Evolutionary conservation across 192 early-diverging fungal species (phyloP).

Genomic region (Chytriomyces sp.): DNA sequence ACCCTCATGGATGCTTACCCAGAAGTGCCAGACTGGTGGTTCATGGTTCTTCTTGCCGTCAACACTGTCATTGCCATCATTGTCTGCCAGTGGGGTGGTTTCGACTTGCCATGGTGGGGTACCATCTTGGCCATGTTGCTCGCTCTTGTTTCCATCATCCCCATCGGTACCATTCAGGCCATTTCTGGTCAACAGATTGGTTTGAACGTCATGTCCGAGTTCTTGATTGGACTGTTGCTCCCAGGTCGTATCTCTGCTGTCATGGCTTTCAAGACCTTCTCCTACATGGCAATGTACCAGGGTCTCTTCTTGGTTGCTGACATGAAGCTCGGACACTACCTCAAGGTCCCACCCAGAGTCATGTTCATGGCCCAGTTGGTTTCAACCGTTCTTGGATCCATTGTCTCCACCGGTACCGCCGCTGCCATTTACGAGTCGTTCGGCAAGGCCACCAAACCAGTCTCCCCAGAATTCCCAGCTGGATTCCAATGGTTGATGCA

Average conservation of each 20-base stretch:
- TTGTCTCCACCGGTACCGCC: slow-evolving; percentile 39
- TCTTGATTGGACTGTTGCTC: too few species aligned
- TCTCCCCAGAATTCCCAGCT: slow-evolving; percentile 19
- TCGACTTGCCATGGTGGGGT: slow-evolving; percentile 27
- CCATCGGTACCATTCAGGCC: too few species aligned
- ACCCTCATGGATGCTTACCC: slow-evolving; percentile 72
- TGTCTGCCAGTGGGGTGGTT: slow-evolving; percentile 45
- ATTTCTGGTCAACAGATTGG: too few species aligned
- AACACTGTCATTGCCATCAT: too few species aligned
- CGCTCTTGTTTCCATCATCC: too few species aligned
- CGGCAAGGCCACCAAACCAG: background rate
- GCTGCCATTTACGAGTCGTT: background rate
- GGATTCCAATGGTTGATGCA: background rate
- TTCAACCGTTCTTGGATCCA: slow-evolving; percentile 63
- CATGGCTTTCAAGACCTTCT: slow-evolving; percentile 85
- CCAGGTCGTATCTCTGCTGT: slow-evolving; percentile 49
- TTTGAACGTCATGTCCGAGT: too few species aligned
- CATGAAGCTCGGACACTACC: slow-evolving; percentile 76
- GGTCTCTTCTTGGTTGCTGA: too few species aligned
- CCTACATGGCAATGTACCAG: slow-evolving; percentile 78
- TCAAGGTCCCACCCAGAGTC: slow-evolving; percentile 65
- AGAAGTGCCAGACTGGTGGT: slow-evolving; percentile 74
- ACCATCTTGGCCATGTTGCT: too few species aligned
- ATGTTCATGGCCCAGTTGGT: slow-evolving; percentile 60
- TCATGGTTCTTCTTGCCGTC: too few species aligned